Evolutionary conservation across 352 stramenopile genomes (phyloP).

Genomic region (Phytophthora sojae): DNA sequence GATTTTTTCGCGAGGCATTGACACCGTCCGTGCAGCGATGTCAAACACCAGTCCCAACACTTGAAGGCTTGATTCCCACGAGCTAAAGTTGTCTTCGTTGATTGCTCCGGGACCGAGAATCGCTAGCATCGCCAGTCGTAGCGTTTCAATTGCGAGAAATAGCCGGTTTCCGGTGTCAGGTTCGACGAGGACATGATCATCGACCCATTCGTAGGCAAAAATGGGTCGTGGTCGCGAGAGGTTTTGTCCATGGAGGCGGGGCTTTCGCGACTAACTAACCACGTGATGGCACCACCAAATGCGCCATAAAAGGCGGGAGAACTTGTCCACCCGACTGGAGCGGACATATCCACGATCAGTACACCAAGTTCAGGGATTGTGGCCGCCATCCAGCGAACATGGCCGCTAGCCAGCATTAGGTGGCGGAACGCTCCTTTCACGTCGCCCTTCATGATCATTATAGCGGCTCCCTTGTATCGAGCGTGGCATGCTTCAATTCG

Average conservation of each 20-base stretch:
- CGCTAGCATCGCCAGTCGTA: background rate
- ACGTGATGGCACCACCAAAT: background rate
- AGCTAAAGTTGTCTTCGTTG: background rate
- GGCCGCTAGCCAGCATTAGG: background rate
- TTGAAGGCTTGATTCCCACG: background rate
- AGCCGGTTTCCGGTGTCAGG: background rate
- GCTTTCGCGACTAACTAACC: background rate
- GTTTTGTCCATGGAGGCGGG: background rate
- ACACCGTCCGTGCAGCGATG: background rate
- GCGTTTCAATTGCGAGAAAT: background rate
- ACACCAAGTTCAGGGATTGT: background rate
- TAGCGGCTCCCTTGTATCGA: background rate
- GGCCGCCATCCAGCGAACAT: background rate
- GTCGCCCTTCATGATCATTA: background rate
- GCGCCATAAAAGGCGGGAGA: background rate
- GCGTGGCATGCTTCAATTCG: background rate
- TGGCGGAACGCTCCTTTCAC: background rate
- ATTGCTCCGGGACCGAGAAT: background rate
- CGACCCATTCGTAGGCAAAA: background rate
- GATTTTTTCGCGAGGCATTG: background rate
- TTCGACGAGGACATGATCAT: background rate
- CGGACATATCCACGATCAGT: background rate
- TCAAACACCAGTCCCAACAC: background rate
- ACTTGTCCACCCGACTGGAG: background rate
- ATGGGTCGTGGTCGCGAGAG: background rate